These are phyloP conservation scores for Saccharomycopsis capsularis DNA, from an alignment of 805 yeast species.

Conservation along the genomic window DNA sequence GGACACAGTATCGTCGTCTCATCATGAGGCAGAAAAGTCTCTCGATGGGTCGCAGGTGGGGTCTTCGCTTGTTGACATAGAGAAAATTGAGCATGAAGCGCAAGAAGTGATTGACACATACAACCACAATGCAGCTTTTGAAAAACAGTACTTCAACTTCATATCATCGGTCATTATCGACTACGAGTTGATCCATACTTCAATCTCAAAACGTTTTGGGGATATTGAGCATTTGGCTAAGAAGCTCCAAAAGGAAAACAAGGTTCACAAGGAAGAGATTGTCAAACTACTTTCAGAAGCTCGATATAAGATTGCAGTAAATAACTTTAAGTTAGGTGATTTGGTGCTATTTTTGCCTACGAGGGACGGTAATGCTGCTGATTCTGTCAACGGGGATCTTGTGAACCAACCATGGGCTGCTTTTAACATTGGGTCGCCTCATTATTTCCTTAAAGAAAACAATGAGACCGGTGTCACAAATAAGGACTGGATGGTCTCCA, in stretches of 20 bases:
- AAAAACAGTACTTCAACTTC: conserved; percentile 25
- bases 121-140: conserved; percentile 25
- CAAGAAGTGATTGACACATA: conserved; percentile 16
- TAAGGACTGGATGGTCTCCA: conserved; percentile 81
- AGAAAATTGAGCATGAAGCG: conserved; percentile 12
- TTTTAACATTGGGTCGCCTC: conserved; percentile 82
- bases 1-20: not conserved
- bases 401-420: conserved; percentile 79
- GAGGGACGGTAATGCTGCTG: conserved; percentile 30
- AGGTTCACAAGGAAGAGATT: conserved; percentile 33
- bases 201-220: conserved; percentile 66
- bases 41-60: not conserved
- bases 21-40: not conserved
- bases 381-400: conserved; percentile 11
- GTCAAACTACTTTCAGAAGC: conserved; percentile 27
- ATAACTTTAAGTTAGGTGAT: conserved; percentile 64
- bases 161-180: conserved; percentile 22
- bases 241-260: conserved; percentile 68
- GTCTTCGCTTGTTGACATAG: conserved; percentile 16
- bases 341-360: conserved; percentile 83
- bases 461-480: conserved; percentile 25
- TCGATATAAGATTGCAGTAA: conserved; percentile 55
- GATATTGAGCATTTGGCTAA: conserved; percentile 91
- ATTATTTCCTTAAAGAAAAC: conserved; percentile 58
- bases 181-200: conserved; percentile 29